These are phyloP conservation scores for Candida adriatica DNA, from an alignment of 805 yeast species.

Conservation along the genomic window DNA sequence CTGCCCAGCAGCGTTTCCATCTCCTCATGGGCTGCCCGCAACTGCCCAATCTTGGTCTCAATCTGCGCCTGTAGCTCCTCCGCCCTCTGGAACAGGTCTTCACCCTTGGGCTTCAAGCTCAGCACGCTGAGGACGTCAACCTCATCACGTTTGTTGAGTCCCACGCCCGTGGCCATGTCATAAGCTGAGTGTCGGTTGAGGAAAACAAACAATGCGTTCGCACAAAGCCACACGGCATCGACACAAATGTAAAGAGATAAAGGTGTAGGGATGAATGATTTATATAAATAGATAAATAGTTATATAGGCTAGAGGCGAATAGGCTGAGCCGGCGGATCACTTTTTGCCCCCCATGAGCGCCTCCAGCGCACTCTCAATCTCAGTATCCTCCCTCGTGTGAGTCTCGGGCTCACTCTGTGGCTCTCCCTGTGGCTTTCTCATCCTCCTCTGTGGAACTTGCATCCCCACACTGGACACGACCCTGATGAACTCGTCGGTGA, in stretches of 20 bases:
- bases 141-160: conserved; percentile 4
- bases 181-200: no score
- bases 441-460: conserved; percentile 10
- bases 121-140: no score
- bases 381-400: conserved; percentile 6
- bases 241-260: no score
- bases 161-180: conserved; percentile 5
- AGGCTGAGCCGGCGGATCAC: no score
- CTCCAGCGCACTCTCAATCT: conserved; percentile 15
- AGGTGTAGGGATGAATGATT: not conserved
- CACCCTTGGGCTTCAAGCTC: no score
- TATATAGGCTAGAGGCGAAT: no score
- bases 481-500: conserved; percentile 3
- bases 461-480: not conserved
- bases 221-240: no score
- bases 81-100: no score
- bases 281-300: no score
- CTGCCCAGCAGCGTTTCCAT: conserved; percentile 6
- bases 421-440: conserved; percentile 6
- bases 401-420: conserved; percentile 14
- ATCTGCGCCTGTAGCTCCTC: conserved; percentile 4
- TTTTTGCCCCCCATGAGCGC: conserved; percentile 4
- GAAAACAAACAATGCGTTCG: no score
- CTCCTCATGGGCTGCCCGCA: conserved; percentile 3
- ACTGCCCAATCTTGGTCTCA: conserved; percentile 1